phyloP scores from a whole-genome alignment of 768 basidiomycete species.

The Pisolithus sp. region DNA sequence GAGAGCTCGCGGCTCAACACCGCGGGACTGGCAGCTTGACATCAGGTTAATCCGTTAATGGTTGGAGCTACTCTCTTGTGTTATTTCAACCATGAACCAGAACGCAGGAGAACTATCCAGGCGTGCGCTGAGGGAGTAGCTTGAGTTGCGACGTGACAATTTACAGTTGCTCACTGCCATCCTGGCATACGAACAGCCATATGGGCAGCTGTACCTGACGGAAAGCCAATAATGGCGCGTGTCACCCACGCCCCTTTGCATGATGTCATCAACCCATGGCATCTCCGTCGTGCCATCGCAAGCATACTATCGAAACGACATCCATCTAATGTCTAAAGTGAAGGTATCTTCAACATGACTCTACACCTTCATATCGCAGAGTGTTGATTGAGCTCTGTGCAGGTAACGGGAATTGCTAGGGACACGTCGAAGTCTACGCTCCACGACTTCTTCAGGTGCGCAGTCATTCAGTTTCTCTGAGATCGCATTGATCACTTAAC shows the following conservation, averaged over 20 bases:
- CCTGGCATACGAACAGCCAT: too few species aligned
- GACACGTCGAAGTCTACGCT: constrained; percentile 63
- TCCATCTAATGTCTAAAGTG: constrained; percentile 18
- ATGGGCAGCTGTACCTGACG: background rate
- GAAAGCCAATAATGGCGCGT: background rate
- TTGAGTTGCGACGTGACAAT: background rate
- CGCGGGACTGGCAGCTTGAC: constrained; percentile 6
- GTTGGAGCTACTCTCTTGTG: background rate
- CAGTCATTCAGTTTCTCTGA: background rate
- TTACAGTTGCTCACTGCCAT: background rate
- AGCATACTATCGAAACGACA: background rate
- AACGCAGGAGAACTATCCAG: background rate
- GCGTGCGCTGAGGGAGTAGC: too few species aligned
- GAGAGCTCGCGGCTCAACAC: constrained; percentile 3
- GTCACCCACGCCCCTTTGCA: background rate
- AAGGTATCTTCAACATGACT: constrained; percentile 31
- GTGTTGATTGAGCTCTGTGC: background rate
- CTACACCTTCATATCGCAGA: background rate
- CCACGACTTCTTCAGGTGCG: constrained; percentile 77
- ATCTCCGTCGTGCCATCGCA: background rate
- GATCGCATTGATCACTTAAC: background rate
- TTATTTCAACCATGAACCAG: background rate
- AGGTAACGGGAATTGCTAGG: constrained; percentile 71
- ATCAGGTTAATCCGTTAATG: constrained; percentile 7
- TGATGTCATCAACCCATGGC: background rate